Conservation (phyloP, 768 basidiomycete genomes). For the Termitomyces sp. region DNA sequence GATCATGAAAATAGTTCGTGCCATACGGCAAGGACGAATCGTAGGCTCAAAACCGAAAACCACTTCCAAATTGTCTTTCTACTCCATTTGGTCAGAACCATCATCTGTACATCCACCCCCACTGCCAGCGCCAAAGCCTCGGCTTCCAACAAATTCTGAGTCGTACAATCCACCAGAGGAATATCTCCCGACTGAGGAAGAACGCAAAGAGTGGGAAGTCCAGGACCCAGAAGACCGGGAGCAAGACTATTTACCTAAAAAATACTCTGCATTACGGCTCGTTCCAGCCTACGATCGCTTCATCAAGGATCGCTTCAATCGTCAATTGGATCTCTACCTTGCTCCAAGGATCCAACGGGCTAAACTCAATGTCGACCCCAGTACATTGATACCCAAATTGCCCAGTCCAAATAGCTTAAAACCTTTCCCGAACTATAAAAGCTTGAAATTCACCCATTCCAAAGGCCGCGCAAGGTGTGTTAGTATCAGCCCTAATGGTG, state of each 20-base stretch:
- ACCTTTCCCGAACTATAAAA: constrained; percentile 90
- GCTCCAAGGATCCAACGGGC: constrained; percentile 87
- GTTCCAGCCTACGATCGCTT: constrained; percentile 92
- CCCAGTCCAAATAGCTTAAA: constrained; percentile 88
- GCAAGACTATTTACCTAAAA: constrained; percentile 84
- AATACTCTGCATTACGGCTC: constrained; percentile 77
- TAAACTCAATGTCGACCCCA: constrained; percentile 90
- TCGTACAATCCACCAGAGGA: constrained; percentile 99
- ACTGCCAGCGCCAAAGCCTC: constrained; percentile 88
- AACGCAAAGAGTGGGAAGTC: constrained; percentile 79
- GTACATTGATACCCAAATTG: constrained; percentile 88
- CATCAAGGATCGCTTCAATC: constrained; percentile 89
- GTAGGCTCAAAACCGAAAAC: constrained; percentile 83
- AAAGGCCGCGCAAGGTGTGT: constrained; percentile 69
- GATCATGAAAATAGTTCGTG: constrained; percentile 99
- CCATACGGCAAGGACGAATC: constrained; percentile 94
- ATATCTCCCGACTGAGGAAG: constrained; percentile 84
- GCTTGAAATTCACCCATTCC: constrained; percentile 67
- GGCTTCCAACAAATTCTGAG: constrained; percentile 89
- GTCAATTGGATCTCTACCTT: constrained; percentile 94
- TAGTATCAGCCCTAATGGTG: constrained; percentile 82
- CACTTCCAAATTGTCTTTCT: constrained; percentile 67
- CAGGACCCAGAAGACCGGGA: constrained; percentile 88
- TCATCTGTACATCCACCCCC: constrained; percentile 78
- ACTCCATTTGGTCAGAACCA: constrained; percentile 85